Percentiles rank a stretch among this genome's conserved stretches.
These are phyloP conservation scores for Anastatica hierochuntica DNA, from an alignment of 345 rosid genomes.

Conservation along the genomic window DNA sequence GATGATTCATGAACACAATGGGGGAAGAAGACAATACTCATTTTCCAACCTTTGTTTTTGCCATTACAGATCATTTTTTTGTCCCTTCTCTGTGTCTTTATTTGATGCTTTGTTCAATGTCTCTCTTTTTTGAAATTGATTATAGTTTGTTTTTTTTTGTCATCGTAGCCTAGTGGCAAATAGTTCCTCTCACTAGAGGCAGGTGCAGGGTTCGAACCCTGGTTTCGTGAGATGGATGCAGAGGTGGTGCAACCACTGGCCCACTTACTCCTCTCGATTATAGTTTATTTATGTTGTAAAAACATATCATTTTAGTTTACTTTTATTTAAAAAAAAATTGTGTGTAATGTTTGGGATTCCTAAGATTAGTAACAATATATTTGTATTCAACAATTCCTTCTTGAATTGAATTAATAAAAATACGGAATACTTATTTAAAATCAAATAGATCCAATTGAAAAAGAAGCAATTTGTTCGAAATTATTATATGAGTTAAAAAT, in stretches of 20 bases:
- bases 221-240: too few species aligned
- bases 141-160: constrained; percentile 7
- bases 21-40: too few species aligned
- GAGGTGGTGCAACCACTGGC: too few species aligned
- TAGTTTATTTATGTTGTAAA: constrained; percentile 16
- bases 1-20: constrained; percentile 43
- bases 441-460: not conserved
- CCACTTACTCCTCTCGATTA: too few species aligned
- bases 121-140: constrained; percentile 1
- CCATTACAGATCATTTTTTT: constrained; percentile 19
- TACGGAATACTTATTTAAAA: too few species aligned
- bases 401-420: not conserved
- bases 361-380: constrained; percentile 6
- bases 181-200: too few species aligned
- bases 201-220: too few species aligned
- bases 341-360: not conserved
- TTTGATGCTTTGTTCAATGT: constrained; percentile 8
- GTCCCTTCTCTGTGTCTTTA: constrained; percentile 5
- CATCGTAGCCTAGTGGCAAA: too few species aligned
- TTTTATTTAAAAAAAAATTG: too few species aligned
- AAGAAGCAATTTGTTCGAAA: constrained; percentile 10
- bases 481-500: too few species aligned
- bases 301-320: constrained; percentile 8
- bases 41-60: not conserved
- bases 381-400: not conserved